Conservation (phyloP, 1,284 basidiomycete genomes). For the Trichosporon coremiiforme region DNA sequence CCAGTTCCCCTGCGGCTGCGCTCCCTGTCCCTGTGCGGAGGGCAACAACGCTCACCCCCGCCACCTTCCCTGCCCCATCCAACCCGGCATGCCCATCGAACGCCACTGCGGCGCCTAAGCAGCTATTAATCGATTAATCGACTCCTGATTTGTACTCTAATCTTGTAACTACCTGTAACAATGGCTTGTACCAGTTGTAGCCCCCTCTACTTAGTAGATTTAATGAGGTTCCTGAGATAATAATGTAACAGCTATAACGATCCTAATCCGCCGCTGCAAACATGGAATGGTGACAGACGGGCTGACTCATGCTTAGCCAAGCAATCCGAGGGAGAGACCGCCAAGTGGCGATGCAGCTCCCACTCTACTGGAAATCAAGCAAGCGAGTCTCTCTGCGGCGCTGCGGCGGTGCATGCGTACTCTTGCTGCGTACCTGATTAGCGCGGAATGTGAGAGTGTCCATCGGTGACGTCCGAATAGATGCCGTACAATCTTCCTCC, state of each 20-base stretch:
- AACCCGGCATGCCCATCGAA: neutral
- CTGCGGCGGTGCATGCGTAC: slow-evolving; percentile 7
- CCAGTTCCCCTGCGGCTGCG: slow-evolving; percentile 2
- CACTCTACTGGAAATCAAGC: neutral
- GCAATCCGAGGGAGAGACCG: neutral
- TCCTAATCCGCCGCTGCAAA: neutral
- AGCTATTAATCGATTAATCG: neutral
- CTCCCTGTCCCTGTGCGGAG: neutral
- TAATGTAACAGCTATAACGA: neutral
- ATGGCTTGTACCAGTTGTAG: neutral
- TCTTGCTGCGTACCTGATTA: slow-evolving; percentile 1
- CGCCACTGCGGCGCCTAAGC: neutral
- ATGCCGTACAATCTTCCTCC: too few species aligned
- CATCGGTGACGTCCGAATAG: slow-evolving; percentile 1
- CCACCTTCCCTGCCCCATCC: slow-evolving; percentile 11
- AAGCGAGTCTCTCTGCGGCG: neutral
- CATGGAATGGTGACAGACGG: neutral
- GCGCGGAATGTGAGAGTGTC: slow-evolving; percentile 5
- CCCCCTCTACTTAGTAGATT: neutral
- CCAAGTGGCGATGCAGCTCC: neutral
- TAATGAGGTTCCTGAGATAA: neutral
- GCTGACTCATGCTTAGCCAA: neutral
- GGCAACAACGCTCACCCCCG: slow-evolving; percentile 13
- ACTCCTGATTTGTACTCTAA: neutral
- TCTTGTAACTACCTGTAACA: neutral